Evolutionary conservation across 2,329 filamentous ascomycete genomes (phyloP), one percentile per base, ranked within the genome.

Genomic region (Huntiella savannae): DNA sequence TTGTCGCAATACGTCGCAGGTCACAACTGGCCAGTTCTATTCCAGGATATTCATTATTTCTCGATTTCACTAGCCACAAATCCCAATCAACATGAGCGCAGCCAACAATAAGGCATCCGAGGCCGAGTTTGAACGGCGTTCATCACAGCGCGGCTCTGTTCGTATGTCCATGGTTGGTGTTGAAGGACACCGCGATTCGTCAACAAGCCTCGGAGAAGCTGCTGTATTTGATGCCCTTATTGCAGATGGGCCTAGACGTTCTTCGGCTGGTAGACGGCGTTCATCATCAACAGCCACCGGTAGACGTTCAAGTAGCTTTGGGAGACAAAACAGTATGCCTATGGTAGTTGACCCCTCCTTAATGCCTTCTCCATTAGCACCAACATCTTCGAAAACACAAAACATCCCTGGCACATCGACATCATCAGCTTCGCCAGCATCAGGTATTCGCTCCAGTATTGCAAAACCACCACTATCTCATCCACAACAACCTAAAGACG

Each of bases 221-320:
- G 45, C 48, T 19, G 48, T 37, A n/a, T 50, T 50, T 13, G 45
- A 50, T 4, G 49, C 49, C 32, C 45, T 50, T n/a, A 43, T 43
- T 13, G 45, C 49, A n/a, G 49, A 50, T 16, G 49, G 45, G n/a
- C 42, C 40, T 13, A 42, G 33, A 36, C 33, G 42, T 12, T 11
- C 46, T 4, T 19, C 39, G n/a, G 19, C 37, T 17, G 19, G 38
- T 13, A 38, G n/a, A 8, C 47, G 45, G 28, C 33, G 34, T 12
- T 46, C 36, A 33, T 43, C 46, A 16, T 45, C 36, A 10, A 12
- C 37, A 11, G 33, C 41, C 11, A 33, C 36, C 33, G 40, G 40
- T 33, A 17, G 40, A 11, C 46, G 22, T 22, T 37, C 35, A 15
- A 47, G 45, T 17, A 16, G 40, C 8, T 19, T 40, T 12, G 33